Percentiles rank a stretch among this genome's conserved stretches.
Evolutionary conservation across 805 yeast genomes (phyloP).

Genomic region (Danielozyma ontarioensis): DNA sequence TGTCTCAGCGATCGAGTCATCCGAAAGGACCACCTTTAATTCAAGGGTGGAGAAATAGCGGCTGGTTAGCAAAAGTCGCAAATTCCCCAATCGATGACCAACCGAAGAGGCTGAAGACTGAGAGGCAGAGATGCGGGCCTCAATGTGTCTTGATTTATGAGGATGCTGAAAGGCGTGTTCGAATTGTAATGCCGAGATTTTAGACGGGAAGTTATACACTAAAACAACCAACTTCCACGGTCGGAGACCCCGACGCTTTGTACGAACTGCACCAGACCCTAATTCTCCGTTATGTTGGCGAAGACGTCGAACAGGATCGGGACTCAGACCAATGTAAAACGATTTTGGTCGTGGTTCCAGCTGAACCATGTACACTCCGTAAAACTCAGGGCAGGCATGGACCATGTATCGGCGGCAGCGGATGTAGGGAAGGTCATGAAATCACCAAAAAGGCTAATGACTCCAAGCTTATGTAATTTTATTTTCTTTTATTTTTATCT

Average conservation of each 20-base stretch:
- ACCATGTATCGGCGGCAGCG: too few relatives aligned
- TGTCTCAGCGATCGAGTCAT: too few relatives aligned
- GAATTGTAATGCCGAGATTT: slow-evolving; percentile 64
- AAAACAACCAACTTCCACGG: slow-evolving; percentile 71
- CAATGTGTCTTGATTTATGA: slow-evolving; percentile 58
- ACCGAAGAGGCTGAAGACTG: slow-evolving; percentile 36
- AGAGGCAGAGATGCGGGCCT: slow-evolving; percentile 31
- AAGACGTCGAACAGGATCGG: slow-evolving; percentile 61
- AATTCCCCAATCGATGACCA: slow-evolving; percentile 44
- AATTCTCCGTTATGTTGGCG: slow-evolving; percentile 77
- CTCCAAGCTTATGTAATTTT: too few relatives aligned
- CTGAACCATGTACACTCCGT: slow-evolving; percentile 67
- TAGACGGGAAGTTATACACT: slow-evolving; percentile 70
- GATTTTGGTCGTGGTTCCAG: slow-evolving; percentile 54
- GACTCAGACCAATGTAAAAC: slow-evolving; percentile 79
- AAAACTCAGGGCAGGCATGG: slow-evolving; percentile 34
- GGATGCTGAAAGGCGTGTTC: slow-evolving; percentile 86
- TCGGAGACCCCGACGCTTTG: slow-evolving; percentile 50
- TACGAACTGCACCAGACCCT: slow-evolving; percentile 55
- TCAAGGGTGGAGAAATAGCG: too few relatives aligned
- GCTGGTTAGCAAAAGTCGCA: slow-evolving; percentile 38
- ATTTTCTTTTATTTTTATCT: too few relatives aligned
- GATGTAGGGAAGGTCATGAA: too few relatives aligned
- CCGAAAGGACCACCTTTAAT: too few relatives aligned
- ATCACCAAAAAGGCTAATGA: too few relatives aligned